A percentile compares a stretch with the other conserved stretches of the same genome.
Conservation (phyloP, 352 stramenopile genomes). For the Pythium sukuiense region DNA sequence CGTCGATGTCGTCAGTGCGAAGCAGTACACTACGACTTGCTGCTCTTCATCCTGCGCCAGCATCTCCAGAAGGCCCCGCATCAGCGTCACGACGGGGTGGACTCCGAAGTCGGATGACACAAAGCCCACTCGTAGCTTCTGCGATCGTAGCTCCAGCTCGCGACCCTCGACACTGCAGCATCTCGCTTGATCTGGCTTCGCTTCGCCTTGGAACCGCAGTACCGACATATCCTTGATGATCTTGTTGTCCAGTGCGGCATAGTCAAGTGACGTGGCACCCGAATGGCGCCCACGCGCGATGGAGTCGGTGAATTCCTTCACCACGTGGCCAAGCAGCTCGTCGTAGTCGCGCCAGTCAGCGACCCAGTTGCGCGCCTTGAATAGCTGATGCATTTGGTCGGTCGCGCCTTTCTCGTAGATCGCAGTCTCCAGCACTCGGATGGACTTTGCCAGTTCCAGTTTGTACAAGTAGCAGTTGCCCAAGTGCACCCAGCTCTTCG, state of each 20-base stretch:
- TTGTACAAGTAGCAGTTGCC: conserved; percentile 72
- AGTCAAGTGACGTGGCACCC: conserved; percentile 44
- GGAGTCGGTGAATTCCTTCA: conserved; percentile 25
- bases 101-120: conserved; percentile 83
- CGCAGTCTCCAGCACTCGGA: conserved; percentile 46
- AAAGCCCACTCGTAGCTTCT: conserved; percentile 58
- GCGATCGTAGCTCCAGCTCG: conserved; percentile 27
- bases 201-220: background rate
- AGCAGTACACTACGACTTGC: conserved; percentile 62
- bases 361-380: conserved; percentile 73
- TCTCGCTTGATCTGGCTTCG: background rate
- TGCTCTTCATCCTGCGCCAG: conserved; percentile 35
- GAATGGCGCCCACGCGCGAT: conserved; percentile 16
- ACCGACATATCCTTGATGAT: conserved; percentile 29
- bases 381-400: conserved; percentile 41
- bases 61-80: conserved; percentile 62
- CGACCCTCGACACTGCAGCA: conserved; percentile 8
- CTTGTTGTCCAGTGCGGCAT: conserved; percentile 37
- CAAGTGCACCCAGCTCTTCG: conserved; percentile 61
- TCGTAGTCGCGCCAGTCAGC: conserved; percentile 65
- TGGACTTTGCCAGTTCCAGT: conserved; percentile 42
- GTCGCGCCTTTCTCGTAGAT: conserved; percentile 41
- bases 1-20: conserved; percentile 48
- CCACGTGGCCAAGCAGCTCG: conserved; percentile 39
- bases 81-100: conserved; percentile 69